These are phyloP conservation scores for Claviceps purpurea DNA, from an alignment of 2,329 filamentous ascomycete genomes.

Conservation along the genomic window DNA sequence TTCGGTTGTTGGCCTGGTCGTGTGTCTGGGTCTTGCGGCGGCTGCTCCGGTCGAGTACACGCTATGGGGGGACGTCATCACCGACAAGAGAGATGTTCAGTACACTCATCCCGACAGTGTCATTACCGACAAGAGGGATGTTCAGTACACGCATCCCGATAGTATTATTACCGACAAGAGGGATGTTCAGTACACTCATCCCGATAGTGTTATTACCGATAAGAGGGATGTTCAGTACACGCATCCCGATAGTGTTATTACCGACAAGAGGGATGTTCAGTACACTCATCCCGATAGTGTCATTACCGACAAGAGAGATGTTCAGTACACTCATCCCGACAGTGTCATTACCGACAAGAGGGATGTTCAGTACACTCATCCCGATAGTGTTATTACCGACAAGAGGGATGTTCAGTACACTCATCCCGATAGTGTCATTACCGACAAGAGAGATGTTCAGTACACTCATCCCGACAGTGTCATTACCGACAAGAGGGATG, in stretches of 20 bases:
- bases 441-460: neutral
- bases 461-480: neutral
- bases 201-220: neutral
- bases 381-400: neutral
- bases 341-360: neutral
- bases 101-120: neutral
- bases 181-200: neutral
- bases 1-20: neutral
- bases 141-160: neutral
- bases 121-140: neutral
- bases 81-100: neutral
- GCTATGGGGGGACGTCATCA: too few relatives aligned
- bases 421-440: neutral
- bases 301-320: too few relatives aligned
- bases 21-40: neutral
- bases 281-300: too few relatives aligned
- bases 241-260: neutral
- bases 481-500: neutral
- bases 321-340: neutral
- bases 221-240: neutral
- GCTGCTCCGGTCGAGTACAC: neutral
- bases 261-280: neutral
- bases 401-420: neutral
- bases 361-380: neutral
- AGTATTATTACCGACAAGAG: neutral